These are phyloP conservation scores for Rhodotorula sp. DNA, from an alignment of 1,284 basidiomycete genomes.

Conservation along the genomic window DNA sequence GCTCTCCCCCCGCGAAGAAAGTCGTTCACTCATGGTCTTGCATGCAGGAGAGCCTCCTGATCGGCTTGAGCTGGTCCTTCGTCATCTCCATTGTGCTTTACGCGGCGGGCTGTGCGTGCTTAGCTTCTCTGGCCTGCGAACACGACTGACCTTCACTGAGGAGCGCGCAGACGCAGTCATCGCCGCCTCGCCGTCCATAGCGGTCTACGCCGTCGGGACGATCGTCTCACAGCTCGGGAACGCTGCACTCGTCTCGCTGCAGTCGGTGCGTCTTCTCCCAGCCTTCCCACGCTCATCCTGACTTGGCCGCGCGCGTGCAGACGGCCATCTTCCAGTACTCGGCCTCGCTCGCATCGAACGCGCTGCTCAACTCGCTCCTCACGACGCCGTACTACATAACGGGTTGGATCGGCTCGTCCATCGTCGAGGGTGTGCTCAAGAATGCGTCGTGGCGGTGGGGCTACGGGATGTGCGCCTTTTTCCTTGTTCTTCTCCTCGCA, in stretches of 20 bases:
- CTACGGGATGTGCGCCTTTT: slow-evolving; percentile 1
- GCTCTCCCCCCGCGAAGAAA: background rate
- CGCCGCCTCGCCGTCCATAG: background rate
- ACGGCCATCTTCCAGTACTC: background rate
- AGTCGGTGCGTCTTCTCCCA: background rate
- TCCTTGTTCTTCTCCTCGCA: background rate
- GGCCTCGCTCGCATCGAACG: background rate
- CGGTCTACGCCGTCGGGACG: background rate
- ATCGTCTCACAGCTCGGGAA: background rate
- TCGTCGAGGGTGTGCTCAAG: background rate
- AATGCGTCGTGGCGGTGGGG: background rate
- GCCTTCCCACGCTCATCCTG: background rate
- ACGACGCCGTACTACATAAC: background rate
- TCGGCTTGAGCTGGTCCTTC: background rate
- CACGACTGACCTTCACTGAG: background rate
- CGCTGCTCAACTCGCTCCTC: background rate
- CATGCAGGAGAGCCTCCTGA: background rate
- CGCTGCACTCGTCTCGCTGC: background rate
- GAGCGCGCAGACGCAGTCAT: background rate
- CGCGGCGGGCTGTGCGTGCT: background rate
- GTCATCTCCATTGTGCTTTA: background rate
- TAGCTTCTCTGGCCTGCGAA: background rate
- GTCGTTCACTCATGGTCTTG: background rate
- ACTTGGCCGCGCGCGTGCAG: background rate
- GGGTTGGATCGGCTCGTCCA: background rate